These are phyloP conservation scores for Pythium rishiriense DNA, from an alignment of 352 stramenopile species.

Conservation along the genomic window DNA sequence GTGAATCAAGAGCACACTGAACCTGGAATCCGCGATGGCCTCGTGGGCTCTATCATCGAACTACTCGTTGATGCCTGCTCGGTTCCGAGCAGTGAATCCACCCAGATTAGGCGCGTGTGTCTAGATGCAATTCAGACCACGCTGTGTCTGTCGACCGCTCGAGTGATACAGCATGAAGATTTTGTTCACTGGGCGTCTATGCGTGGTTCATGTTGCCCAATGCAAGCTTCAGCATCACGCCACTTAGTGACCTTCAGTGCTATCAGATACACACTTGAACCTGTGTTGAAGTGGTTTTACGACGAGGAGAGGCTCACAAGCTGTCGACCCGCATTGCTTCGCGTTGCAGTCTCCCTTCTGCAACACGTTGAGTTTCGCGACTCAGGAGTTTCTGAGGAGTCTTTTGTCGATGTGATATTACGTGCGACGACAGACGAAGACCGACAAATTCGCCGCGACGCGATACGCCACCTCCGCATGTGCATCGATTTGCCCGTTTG, in stretches of 20 bases:
- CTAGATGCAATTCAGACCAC: constrained; percentile 6
- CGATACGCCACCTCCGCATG: constrained; percentile 16
- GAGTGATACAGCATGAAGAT: neutral
- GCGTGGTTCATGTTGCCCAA: constrained; percentile 7
- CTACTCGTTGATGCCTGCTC: constrained; percentile 3
- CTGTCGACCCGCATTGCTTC: constrained; percentile 3
- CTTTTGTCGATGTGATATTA: constrained; percentile 3
- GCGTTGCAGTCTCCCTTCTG: constrained; percentile 14
- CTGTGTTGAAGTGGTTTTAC: constrained; percentile 8
- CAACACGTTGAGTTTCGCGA: constrained; percentile 7
- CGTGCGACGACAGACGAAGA: constrained; percentile 9
- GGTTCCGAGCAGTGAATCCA: neutral
- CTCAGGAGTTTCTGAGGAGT: neutral
- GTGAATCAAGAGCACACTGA: constrained; percentile 16
- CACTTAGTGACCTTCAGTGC: neutral
- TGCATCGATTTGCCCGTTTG: constrained; percentile 12
- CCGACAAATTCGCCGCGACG: constrained; percentile 16
- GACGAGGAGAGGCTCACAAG: constrained; percentile 1
- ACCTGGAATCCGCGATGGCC: constrained; percentile 3
- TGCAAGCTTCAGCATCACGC: neutral
- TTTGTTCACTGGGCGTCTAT: constrained; percentile 4
- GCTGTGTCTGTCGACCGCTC: neutral
- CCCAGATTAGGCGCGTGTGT: neutral
- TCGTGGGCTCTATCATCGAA: constrained; percentile 7
- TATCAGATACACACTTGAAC: constrained; percentile 1